phyloP scores from a whole-genome alignment of 768 basidiomycete species.

The Phaffia australis region DNA sequence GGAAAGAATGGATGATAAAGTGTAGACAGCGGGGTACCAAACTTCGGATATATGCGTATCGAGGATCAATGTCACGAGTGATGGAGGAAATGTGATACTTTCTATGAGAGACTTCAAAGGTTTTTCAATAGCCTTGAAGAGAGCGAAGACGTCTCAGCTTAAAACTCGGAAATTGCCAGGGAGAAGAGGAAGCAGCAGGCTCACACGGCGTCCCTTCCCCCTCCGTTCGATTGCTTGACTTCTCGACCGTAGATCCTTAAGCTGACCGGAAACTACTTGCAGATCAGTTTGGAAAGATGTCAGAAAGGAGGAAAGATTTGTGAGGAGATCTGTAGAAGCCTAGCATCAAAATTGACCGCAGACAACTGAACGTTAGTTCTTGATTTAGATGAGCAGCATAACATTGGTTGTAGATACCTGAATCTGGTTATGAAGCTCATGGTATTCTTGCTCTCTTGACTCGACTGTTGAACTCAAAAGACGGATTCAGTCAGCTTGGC shows the following conservation, averaged over 20 bases:
- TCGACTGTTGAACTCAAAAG: conserved; percentile 14
- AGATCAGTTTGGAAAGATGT: conserved; percentile 93
- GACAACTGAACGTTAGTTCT: background rate
- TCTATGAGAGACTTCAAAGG: conserved; percentile 69
- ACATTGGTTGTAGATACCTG: conserved; percentile 45
- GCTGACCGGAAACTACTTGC: conserved; percentile 88
- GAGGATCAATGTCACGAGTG: conserved; percentile 61
- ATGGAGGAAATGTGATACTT: conserved; percentile 72
- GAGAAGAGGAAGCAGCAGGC: conserved; percentile 30
- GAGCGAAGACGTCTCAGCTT: background rate
- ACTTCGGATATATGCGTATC: conserved; percentile 74
- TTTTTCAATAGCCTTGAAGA: conserved; percentile 66
- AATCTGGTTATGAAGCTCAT: conserved; percentile 84
- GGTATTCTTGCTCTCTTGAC: conserved; percentile 50
- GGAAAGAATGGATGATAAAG: conserved; percentile 65
- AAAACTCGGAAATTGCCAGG: background rate
- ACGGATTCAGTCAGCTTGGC: background rate
- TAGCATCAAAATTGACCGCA: conserved; percentile 36
- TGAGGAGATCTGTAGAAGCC: conserved; percentile 75
- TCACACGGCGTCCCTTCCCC: conserved; percentile 70
- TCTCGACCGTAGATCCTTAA: conserved; percentile 80
- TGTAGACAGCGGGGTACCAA: conserved; percentile 74
- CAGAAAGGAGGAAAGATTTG: conserved; percentile 79
- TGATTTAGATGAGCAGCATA: conserved; percentile 7
- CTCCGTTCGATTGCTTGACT: conserved; percentile 83